Conservation (phyloP, 78 protist species). For the Polysphondylium violaceum region DNA sequence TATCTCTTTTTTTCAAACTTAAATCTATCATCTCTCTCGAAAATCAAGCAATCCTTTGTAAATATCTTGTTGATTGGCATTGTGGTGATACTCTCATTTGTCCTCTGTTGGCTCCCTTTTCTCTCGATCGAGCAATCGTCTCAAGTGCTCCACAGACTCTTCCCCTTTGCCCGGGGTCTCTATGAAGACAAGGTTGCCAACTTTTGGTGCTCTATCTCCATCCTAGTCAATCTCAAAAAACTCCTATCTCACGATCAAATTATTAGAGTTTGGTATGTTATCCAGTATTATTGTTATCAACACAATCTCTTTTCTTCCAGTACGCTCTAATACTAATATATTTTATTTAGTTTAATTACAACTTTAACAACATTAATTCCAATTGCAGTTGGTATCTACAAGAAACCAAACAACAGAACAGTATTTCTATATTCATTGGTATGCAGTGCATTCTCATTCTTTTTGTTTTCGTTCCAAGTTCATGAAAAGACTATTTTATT, state of each 20-base stretch:
- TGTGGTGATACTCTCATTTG: constrained; percentile 65
- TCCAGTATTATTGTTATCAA: not conserved
- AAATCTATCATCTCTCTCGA: not conserved
- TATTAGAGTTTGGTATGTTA: constrained; percentile 50
- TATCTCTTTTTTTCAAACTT: constrained; percentile 70
- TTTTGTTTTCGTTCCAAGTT: constrained; percentile 95
- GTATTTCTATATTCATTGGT: constrained; percentile 61
- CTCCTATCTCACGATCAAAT: constrained; percentile 18
- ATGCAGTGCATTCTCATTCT: constrained; percentile 87
- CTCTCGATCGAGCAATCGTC: constrained; percentile 26
- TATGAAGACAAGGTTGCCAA: constrained; percentile 98
- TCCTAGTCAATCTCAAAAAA: constrained; percentile 70
- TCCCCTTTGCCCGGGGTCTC: constrained; percentile 93
- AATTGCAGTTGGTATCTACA: not conserved
- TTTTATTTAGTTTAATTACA: constrained; percentile 9
- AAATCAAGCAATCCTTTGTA: not conserved
- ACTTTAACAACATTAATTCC: constrained; percentile 69
- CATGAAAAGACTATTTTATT: constrained; percentile 96
- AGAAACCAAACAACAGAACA: not conserved
- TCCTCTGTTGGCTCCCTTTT: constrained; percentile 88
- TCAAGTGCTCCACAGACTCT: constrained; percentile 90
- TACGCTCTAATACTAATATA: too few relatives aligned
- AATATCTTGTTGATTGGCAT: constrained; percentile 25
- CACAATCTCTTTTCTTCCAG: too few relatives aligned
- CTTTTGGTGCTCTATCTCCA: constrained; percentile 93